Evolutionary conservation across 2,329 filamentous ascomycete genomes (phyloP).

Genomic region (Gaeumannomyces tritici): DNA sequence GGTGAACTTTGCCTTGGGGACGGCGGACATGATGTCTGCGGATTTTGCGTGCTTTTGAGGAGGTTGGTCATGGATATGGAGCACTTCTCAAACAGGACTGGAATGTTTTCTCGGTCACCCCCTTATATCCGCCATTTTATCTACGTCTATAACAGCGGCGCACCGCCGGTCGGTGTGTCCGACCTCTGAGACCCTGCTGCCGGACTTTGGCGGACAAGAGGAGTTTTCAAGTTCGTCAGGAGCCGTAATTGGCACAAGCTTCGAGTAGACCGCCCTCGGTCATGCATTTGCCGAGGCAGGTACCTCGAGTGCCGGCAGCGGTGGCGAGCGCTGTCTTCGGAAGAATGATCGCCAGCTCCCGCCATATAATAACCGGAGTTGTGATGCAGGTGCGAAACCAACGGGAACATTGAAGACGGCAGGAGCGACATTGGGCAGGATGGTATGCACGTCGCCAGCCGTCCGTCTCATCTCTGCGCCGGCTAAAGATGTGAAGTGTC

Average conservation of each 20-base stretch:
- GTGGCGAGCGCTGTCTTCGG: not conserved
- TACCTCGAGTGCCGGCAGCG: no score
- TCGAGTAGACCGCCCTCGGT: not conserved
- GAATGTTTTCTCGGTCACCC: not conserved
- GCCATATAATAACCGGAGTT: not conserved
- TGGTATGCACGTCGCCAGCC: no score
- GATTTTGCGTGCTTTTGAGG: not conserved
- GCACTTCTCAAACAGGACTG: not conserved
- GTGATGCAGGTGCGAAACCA: not conserved
- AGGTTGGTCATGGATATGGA: not conserved
- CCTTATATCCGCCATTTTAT: not conserved
- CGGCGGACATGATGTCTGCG: not conserved
- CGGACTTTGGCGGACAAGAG: not conserved
- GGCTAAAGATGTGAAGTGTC: not conserved
- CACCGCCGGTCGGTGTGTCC: not conserved
- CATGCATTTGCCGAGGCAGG: no score
- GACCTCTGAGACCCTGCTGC: not conserved
- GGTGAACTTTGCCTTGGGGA: slow-evolving; percentile 8
- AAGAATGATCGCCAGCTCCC: not conserved
- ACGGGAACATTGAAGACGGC: not conserved
- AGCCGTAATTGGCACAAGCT: not conserved
- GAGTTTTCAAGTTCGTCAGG: not conserved
- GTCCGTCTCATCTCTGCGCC: not conserved
- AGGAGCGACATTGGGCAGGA: no score
- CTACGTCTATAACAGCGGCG: not conserved